phyloP scores from a whole-genome alignment of 2,329 filamentous ascomycete species.

The Penicillium glabrum region DNA sequence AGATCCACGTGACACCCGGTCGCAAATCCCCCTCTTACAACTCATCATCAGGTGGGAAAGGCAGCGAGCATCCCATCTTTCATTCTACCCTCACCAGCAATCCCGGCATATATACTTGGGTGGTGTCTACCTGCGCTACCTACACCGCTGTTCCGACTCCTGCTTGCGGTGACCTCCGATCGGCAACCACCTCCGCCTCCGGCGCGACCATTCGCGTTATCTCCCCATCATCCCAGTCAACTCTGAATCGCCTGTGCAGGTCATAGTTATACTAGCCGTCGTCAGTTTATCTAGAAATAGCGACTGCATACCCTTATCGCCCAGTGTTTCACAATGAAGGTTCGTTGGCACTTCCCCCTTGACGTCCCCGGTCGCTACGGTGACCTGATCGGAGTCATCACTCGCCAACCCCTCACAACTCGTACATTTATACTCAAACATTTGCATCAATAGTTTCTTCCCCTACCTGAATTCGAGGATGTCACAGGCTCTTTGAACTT shows the following conservation, averaged over 20 bases:
- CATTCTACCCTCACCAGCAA: neutral
- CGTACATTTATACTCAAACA: conserved; percentile 3
- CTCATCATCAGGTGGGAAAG: neutral
- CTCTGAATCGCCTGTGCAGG: neutral
- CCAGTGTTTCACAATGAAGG: conserved; percentile 11
- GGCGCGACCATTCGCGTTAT: conserved; percentile 21
- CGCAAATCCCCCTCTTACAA: conserved; percentile 19
- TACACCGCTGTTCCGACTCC: conserved; percentile 2
- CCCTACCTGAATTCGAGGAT: conserved; percentile 84
- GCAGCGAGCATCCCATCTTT: neutral
- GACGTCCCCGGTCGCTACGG: conserved; percentile 3
- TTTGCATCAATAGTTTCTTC: conserved; percentile 69
- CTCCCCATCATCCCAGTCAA: neutral
- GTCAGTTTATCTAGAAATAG: neutral
- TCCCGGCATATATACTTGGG: neutral
- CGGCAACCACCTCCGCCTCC: conserved; percentile 26
- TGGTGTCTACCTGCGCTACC: neutral
- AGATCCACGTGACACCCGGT: conserved; percentile 39
- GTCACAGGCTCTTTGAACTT: conserved; percentile 94
- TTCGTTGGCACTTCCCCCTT: conserved; percentile 5
- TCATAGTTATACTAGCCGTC: neutral
- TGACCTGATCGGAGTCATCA: neutral
- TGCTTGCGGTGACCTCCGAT: conserved; percentile 41
- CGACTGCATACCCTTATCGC: neutral
- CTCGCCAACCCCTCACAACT: conserved; percentile 5